Base-by-base conservation (phyloP, 1,284 basidiomycete genomes). In the Erythrobasidium hasegawianum region DNA sequence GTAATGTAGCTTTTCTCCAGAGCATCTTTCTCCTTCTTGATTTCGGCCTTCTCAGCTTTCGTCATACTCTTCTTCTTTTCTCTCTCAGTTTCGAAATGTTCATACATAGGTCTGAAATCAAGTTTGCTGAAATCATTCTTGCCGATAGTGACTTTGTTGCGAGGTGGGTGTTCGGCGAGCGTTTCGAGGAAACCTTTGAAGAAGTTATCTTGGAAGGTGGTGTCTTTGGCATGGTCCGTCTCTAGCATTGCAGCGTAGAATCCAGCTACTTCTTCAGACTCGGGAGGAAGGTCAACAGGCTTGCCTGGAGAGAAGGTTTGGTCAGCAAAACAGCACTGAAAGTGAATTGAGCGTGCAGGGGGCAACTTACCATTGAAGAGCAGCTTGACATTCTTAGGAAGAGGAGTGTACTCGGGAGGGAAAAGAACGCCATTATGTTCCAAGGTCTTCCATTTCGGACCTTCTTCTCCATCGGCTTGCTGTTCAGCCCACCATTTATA, bases 401-500 rank as follows among this genome's bases (percentile, higher is more conserved):
- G 81, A 10, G 89, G 85, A 71, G 91, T 86, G 76, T 99, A 98
- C 0, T 90, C 86, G 55, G 93, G 92, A 68, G 96, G 95, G 80
- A 99, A 99, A 70, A 94, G 84, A 40, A 98, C 94, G 57, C 94
- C 96, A 71, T 85, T 87, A 79, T 99, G 96, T 75, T 92, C 86
- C 54, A 98, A 83, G 10, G 89, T 94, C 61, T 84, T 84, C 96
- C 96, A 98, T 78, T 97, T 94, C 71, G 85, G 81, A 4, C 85
- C 88, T 75, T 94, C 89, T 66, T 84, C 85, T 67, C 86, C 81
- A 22, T 80, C 80, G 72, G 73, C 71, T 33, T 71, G 69, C 55
- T n/a, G 56, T 24, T 61, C 50, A 47, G 87, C 82, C 91, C 90
- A 94, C 90, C 90, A 94, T 71, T 84, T 84, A 77, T 84, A 90